Evolutionary conservation across 2,329 filamentous ascomycete species (phyloP), one percentile per base, ranked within the genome.

Genomic region (Stemphylium vesicarium): DNA sequence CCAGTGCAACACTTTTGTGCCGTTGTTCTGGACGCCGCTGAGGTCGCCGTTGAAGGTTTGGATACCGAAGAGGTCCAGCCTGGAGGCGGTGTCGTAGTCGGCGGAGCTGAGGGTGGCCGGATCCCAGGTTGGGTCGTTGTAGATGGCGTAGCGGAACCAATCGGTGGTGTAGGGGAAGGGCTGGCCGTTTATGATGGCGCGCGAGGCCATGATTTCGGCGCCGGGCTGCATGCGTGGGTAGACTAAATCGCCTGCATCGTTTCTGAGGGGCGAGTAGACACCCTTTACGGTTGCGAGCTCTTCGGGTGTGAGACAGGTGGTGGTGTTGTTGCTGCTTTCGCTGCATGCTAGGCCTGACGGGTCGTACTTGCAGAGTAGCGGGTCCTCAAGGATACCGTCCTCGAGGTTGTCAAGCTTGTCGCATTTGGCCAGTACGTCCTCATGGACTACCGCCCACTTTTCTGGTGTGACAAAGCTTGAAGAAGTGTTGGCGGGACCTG

Each of bases 221-320:
- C 81, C 81, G 6, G 80, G 81, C 44, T 82, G 77, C 65, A 84
- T 77, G n/a, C 78, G 74, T 2, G 82, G 81, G 63, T 80, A 84
- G 13, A 83, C 74, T 1, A 84, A 66, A 4, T 73, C 70, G 39
- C 81, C 81, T 33, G 78, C 66, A 4, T 68, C 70, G 50, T 77
- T 72, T 57, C 76, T 72, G 29, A 81, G 75, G 35, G 78, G 77
- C 11, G 70, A 69, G 63, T 78, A 80, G 13, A 80, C 72, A 1
- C 75, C 60, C 35, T 76, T 70, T 12, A 83, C 79, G 0, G 77
- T 79, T 7, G 72, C 58, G 37, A 78, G 73, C 65, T 84, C 81
- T 0, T 67, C 68, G 10, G 66, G 53, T 1, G 75, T 82, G 35
- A 84, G 73, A 62, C 80, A 83, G 32, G 67, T 69, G 32, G 72